These are phyloP conservation scores for Tripidium arundinaceum DNA, from an alignment of 202 grass and related monocot species.

Conservation along the genomic window DNA sequence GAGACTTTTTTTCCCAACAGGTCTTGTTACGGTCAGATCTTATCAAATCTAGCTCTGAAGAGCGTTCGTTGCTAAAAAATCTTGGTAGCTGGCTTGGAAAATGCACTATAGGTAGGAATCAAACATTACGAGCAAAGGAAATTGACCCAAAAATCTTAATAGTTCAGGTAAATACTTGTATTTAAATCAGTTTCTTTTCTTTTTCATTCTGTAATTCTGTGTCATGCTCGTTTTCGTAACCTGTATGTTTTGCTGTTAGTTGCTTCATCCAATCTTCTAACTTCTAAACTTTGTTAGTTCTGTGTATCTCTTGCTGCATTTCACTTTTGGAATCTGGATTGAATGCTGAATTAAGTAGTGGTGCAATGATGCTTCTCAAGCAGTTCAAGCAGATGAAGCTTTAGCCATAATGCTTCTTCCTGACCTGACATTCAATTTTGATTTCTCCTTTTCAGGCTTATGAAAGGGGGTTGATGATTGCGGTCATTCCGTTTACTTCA, in stretches of 20 bases:
- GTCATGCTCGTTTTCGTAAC: neutral
- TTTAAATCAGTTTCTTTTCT: slow-evolving; percentile 18
- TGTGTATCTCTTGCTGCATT: neutral
- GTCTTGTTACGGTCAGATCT: slow-evolving; percentile 76
- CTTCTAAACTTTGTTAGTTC: neutral
- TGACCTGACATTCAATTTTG: neutral
- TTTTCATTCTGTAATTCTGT: neutral
- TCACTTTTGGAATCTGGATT: neutral
- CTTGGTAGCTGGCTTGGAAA: slow-evolving; percentile 84
- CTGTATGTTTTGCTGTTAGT: slow-evolving; percentile 13
- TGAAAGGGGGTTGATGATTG: slow-evolving; percentile 85
- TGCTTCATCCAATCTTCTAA: slow-evolving; percentile 1
- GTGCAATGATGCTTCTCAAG: neutral
- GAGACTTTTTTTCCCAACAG: slow-evolving; percentile 47
- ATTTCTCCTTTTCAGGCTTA: slow-evolving; percentile 57
- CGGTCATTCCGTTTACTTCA: slow-evolving; percentile 81
- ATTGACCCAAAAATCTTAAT: slow-evolving; percentile 90
- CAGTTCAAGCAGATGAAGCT: neutral
- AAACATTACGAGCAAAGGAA: slow-evolving; percentile 71
- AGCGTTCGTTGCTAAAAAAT: slow-evolving; percentile 84
- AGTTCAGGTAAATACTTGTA: slow-evolving; percentile 74
- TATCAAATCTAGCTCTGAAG: slow-evolving; percentile 90
- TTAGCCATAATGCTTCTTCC: no score
- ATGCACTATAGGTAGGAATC: slow-evolving; percentile 80
- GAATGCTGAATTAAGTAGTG: neutral